A percentile compares a stretch with the other conserved stretches of the same genome.
Conservation (phyloP, 2,329 filamentous ascomycete species). For the Botrytis hyacinthi region DNA sequence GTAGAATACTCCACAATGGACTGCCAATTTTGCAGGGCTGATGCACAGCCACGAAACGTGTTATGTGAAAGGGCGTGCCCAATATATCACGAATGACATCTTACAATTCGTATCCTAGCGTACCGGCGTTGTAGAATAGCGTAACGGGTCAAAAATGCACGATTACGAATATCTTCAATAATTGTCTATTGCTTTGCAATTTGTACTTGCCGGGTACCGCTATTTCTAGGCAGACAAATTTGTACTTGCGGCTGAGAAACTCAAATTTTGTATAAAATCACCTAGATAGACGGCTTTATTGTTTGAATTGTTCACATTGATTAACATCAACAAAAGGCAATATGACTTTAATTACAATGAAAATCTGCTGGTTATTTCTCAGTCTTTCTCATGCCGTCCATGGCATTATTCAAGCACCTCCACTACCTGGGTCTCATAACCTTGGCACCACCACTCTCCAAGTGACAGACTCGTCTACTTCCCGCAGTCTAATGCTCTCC, state of each 20-base stretch:
- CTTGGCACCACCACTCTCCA: constrained; percentile 19
- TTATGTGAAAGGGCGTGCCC: not conserved
- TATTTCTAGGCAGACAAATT: constrained; percentile 11
- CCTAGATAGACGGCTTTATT: not conserved
- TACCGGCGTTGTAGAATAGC: not conserved
- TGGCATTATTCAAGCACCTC: constrained; percentile 9
- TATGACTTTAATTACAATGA: not conserved
- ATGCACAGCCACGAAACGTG: constrained; percentile 3
- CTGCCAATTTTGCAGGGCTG: not conserved
- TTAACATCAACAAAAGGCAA: not conserved
- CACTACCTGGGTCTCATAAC: constrained; percentile 1
- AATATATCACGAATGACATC: not conserved
- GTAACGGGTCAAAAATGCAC: not conserved
- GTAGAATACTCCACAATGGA: not conserved
- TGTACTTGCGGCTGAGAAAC: not conserved
- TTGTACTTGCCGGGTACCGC: not conserved
- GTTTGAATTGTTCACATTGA: not conserved
- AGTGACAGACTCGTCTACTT: constrained; percentile 8
- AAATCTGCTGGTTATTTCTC: constrained; percentile 9
- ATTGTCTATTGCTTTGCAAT: not conserved
- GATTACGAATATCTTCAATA: not conserved
- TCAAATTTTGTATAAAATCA: not conserved
- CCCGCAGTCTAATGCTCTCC: constrained; percentile 19
- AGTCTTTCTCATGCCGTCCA: not conserved
- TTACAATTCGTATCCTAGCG: not conserved